Conservation (phyloP, 2,329 filamentous ascomycete species). For the Neopestalotiopsis clavispora region DNA sequence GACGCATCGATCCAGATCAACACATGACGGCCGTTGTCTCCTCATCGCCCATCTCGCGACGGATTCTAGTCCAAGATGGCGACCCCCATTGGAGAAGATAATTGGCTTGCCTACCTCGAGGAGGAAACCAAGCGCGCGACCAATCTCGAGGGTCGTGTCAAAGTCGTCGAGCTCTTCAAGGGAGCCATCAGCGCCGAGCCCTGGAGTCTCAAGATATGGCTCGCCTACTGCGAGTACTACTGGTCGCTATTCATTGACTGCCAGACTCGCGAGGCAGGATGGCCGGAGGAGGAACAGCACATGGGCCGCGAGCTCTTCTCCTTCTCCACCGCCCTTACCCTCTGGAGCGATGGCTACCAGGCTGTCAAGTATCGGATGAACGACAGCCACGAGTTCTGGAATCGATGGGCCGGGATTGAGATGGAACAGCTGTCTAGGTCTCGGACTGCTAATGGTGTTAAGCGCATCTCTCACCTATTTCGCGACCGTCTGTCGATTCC, state of each 20-base stretch:
- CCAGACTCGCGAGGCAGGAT: conserved; percentile 58
- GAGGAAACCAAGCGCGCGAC: conserved; percentile 67
- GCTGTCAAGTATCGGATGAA: conserved; percentile 75
- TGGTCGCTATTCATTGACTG: conserved; percentile 72
- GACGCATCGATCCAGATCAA: background rate
- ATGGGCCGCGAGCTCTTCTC: conserved; percentile 75
- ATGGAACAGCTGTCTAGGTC: conserved; percentile 68
- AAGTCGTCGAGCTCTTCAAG: conserved; percentile 74
- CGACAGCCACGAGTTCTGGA: conserved; percentile 81
- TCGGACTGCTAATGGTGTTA: conserved; percentile 60
- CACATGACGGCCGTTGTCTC: conserved; percentile 9
- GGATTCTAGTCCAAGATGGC: conserved; percentile 42
- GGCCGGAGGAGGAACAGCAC: conserved; percentile 70
- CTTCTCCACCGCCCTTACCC: conserved; percentile 66
- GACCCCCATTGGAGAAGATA: conserved; percentile 73
- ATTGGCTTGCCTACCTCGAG: conserved; percentile 78
- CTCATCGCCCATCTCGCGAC: conserved; percentile 1
- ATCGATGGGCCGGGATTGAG: conserved; percentile 76
- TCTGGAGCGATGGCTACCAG: conserved; percentile 75
- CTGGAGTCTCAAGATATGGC: conserved; percentile 75
- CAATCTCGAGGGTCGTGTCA: conserved; percentile 70
- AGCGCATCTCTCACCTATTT: conserved; percentile 72
- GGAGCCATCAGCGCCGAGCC: conserved; percentile 74
- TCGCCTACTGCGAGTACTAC: conserved; percentile 79
- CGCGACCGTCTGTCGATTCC: conserved; percentile 73